Conservation (phyloP, 768 basidiomycete genomes). For the Boletus vermiculosoides region DNA sequence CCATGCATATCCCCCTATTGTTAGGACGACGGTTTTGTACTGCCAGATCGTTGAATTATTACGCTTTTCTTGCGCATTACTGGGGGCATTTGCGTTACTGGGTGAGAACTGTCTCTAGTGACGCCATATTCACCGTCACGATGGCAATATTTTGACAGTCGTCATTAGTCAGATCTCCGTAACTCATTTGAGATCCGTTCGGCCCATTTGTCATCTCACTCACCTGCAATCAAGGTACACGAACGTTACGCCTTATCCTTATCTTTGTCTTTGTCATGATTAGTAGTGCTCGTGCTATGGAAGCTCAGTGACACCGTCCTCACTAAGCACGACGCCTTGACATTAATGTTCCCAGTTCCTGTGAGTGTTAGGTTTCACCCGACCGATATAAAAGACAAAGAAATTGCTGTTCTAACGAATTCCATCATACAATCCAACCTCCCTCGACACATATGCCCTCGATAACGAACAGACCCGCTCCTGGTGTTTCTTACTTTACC, state of each 20-base stretch:
- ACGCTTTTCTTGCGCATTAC: too few relatives aligned
- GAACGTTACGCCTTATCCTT: not conserved
- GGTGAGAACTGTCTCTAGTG: not conserved
- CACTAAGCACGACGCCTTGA: not conserved
- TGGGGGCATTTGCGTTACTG: too few relatives aligned
- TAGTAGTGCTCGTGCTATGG: not conserved
- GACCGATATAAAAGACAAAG: conserved; percentile 1
- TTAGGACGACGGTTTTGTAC: not conserved
- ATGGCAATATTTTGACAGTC: too few relatives aligned
- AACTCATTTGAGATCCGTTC: not conserved
- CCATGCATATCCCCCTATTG: not conserved
- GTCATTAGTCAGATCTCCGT: not conserved
- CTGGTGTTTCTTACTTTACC: conserved; percentile 44
- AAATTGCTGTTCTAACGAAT: not conserved
- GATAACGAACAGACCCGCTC: conserved; percentile 39
- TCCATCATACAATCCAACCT: not conserved
- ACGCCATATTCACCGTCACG: not conserved
- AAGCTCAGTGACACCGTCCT: not conserved
- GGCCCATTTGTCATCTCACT: not conserved
- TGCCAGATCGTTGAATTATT: too few relatives aligned
- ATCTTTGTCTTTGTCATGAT: not conserved
- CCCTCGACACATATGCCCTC: conserved; percentile 5
- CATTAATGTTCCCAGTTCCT: not conserved
- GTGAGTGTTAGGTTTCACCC: not conserved
- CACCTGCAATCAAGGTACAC: not conserved